Percentiles rank a stretch among this genome's conserved stretches.
phyloP scores from a whole-genome alignment of 2,329 filamentous ascomycete species.

The Sporothrix variecibatus region DNA sequence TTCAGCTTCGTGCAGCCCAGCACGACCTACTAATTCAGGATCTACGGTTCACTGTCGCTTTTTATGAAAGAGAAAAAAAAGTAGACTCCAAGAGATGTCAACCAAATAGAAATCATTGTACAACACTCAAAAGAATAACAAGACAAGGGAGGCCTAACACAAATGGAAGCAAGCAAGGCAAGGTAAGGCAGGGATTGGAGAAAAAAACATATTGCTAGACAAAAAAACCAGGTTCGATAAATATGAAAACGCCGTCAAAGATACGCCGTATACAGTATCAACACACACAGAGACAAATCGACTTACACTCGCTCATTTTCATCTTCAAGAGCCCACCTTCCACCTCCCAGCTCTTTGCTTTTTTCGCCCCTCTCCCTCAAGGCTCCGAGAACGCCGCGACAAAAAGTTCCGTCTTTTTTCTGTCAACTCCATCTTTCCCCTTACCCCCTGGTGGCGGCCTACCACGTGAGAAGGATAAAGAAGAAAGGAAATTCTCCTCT shows the following conservation, averaged over 20 bases:
- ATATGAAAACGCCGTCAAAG: slow-evolving; percentile 12
- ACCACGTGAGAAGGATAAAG: background rate
- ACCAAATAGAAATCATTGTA: background rate
- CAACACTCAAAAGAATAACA: background rate
- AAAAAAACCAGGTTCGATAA: background rate
- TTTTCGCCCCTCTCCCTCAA: background rate
- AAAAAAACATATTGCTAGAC: background rate
- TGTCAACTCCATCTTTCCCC: background rate
- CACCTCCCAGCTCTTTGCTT: background rate
- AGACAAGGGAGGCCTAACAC: background rate
- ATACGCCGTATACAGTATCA: background rate
- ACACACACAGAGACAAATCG: background rate
- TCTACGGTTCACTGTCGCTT: background rate
- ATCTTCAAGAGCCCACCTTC: background rate
- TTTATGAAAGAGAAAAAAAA: too few species aligned
- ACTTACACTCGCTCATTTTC: slow-evolving; percentile 2
- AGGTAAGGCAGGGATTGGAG: background rate
- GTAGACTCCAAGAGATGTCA: background rate
- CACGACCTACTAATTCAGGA: background rate
- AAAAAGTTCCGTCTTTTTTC: background rate
- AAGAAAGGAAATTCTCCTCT: background rate
- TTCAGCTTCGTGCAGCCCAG: background rate
- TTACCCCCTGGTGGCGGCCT: background rate
- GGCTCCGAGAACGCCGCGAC: background rate
- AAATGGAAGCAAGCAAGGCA: background rate